phyloP scores from a whole-genome alignment of 306 rosid species.

The Glycine latifolia region DNA sequence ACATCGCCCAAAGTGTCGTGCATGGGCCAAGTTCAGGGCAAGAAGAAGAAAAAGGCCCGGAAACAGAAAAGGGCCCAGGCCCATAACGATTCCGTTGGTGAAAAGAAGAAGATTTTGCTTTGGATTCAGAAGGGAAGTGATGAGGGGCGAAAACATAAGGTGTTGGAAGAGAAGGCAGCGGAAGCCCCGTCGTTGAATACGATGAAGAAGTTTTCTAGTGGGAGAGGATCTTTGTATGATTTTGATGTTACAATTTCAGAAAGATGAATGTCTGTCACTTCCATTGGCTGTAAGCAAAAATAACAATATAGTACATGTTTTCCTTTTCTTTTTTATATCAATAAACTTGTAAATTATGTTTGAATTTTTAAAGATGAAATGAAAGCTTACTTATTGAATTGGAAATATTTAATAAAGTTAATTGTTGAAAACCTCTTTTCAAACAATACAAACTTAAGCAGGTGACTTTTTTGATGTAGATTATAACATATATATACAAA shows the following conservation, averaged over 20 bases:
- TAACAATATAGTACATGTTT: background rate
- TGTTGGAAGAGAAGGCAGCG: slow-evolving; percentile 3
- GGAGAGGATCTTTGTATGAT: slow-evolving; percentile 51
- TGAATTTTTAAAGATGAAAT: too few relatives aligned
- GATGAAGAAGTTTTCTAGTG: slow-evolving; percentile 56
- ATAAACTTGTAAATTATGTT: too few relatives aligned
- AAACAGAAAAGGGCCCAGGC: background rate
- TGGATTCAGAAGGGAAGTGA: slow-evolving; percentile 44
- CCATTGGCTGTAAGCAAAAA: background rate
- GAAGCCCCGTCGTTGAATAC: slow-evolving; percentile 45
- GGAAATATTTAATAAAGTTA: too few relatives aligned
- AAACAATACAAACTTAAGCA: too few relatives aligned
- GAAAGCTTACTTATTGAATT: too few relatives aligned
- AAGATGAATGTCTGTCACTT: slow-evolving; percentile 34
- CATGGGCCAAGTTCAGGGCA: slow-evolving; percentile 62
- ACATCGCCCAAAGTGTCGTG: slow-evolving; percentile 71
- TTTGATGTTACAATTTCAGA: slow-evolving; percentile 41
- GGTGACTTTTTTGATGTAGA: too few relatives aligned
- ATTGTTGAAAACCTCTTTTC: too few relatives aligned
- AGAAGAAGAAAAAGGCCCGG: slow-evolving; percentile 43
- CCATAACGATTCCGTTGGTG: slow-evolving; percentile 29
- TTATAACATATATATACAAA: too few relatives aligned
- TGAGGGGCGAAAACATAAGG: slow-evolving; percentile 21
- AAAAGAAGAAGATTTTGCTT: slow-evolving; percentile 41
- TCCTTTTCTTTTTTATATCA: too few relatives aligned